Conservation (phyloP, 139 green algal genomes). For the Haematococcus sp. region DNA sequence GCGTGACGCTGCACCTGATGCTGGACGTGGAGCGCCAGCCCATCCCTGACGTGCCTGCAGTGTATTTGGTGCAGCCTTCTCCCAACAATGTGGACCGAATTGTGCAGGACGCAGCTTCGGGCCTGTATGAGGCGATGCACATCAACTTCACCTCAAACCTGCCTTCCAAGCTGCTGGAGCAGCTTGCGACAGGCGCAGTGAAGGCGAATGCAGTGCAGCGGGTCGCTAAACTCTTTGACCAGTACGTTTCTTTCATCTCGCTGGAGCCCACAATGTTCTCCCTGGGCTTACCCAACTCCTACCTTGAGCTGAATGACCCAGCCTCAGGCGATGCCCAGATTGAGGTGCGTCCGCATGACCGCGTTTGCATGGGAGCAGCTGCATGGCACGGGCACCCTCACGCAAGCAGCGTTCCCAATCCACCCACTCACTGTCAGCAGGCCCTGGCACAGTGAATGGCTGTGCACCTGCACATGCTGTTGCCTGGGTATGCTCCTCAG, state of each 20-base stretch:
- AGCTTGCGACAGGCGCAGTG: conserved; percentile 69
- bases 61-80: conserved; percentile 92
- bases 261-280: conserved; percentile 90
- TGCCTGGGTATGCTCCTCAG: too few species aligned
- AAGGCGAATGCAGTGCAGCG: conserved; percentile 38
- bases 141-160: conserved; percentile 89
- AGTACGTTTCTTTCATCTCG: conserved; percentile 89
- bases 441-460: too few species aligned
- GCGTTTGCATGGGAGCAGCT: too few species aligned
- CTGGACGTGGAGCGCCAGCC: conserved; percentile 85
- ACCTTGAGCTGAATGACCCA: conserved; percentile 93
- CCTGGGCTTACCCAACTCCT: conserved; percentile 77
- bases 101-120: conserved; percentile 60
- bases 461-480: too few species aligned
- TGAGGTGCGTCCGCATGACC: conserved; percentile 59
- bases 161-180: conserved; percentile 74
- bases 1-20: conserved; percentile 93
- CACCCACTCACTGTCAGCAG: not conserved
- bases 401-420: not conserved
- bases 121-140: conserved; percentile 90
- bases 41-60: conserved; percentile 93
- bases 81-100: conserved; percentile 71
- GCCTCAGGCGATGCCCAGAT: conserved; percentile 82
- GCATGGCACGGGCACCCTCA: not conserved
- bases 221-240: conserved; percentile 25